Evolutionary conservation across 2,329 filamentous ascomycete species (phyloP).

Genomic region (Arthrobotrys pseudoclavata): DNA sequence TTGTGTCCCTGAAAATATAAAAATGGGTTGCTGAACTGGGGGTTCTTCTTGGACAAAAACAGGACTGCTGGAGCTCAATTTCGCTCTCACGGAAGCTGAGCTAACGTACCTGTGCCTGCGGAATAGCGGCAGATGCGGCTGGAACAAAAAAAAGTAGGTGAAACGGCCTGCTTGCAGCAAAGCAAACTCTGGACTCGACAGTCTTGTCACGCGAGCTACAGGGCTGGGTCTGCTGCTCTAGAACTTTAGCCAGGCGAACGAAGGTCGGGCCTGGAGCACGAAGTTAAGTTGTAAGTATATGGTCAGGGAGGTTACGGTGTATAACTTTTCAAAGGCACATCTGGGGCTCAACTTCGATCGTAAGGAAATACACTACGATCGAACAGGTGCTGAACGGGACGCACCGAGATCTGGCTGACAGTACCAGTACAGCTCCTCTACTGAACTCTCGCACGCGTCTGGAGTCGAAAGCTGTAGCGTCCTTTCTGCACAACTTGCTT

Average conservation of each 20-base stretch:
- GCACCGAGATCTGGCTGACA: constrained; percentile 27
- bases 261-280: constrained; percentile 12
- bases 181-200: constrained; percentile 14
- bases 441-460: constrained; percentile 29
- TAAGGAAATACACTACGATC: background rate
- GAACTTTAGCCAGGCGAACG: constrained; percentile 24
- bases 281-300: constrained; percentile 9
- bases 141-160: constrained; percentile 28
- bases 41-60: constrained; percentile 37
- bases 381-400: constrained; percentile 10
- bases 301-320: constrained; percentile 13
- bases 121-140: constrained; percentile 54
- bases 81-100: constrained; percentile 30
- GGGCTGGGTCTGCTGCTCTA: background rate
- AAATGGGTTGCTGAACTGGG: constrained; percentile 37
- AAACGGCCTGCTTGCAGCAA: constrained; percentile 34
- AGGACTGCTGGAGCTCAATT: constrained; percentile 22
- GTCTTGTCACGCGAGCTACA: constrained; percentile 52
- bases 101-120: constrained; percentile 46
- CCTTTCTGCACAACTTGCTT: constrained; percentile 2
- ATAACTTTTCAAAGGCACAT: constrained; percentile 26
- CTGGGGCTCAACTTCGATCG: constrained; percentile 14
- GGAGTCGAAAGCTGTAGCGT: background rate
- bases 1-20: constrained; percentile 13
- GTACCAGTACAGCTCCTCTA: constrained; percentile 17